Evolutionary conservation across 179 eudicot species (phyloP).

Genomic region (Sideroxylon spinosum): DNA sequence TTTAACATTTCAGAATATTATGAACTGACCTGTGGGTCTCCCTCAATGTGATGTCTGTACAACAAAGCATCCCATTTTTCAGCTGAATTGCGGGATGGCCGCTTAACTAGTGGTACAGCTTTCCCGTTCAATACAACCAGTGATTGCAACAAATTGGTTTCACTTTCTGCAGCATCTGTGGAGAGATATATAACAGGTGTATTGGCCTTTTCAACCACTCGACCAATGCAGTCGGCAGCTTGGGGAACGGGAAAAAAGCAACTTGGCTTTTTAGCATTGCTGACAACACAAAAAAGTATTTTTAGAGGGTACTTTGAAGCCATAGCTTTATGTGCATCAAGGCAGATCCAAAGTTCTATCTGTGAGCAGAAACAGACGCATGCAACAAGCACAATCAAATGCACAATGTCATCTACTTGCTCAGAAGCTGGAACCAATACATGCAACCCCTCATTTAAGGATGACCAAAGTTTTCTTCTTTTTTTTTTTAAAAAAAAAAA

Average conservation of each 20-base stretch:
- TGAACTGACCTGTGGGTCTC: conserved; percentile 70
- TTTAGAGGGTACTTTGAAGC: conserved; percentile 2
- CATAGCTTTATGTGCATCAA: not conserved
- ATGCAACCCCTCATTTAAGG: too few species aligned
- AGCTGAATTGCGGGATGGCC: conserved; percentile 73
- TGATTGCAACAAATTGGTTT: conserved; percentile 80
- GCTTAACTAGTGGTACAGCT: conserved; percentile 69
- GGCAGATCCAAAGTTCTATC: not conserved
- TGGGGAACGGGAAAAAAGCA: conserved; percentile 94
- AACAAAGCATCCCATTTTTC: conserved; percentile 98
- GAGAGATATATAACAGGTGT: conserved; percentile 85
- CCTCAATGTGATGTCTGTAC: conserved; percentile 70
- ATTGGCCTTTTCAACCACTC: conserved; percentile 72
- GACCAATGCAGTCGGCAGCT: conserved; percentile 85
- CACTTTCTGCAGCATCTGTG: conserved; percentile 97
- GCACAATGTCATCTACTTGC: too few species aligned
- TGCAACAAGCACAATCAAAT: not conserved
- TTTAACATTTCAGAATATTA: not conserved
- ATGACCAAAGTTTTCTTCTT: too few species aligned
- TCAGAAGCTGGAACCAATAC: too few species aligned
- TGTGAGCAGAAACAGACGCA: not conserved
- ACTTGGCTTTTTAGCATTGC: conserved; percentile 91
- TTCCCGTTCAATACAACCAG: conserved; percentile 61
- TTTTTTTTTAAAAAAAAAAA: too few species aligned
- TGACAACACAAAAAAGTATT: conserved; percentile 23